phyloP scores from a whole-genome alignment of 495 filamentous ascomycete genomes.

The Geopyxis carbonaria region DNA sequence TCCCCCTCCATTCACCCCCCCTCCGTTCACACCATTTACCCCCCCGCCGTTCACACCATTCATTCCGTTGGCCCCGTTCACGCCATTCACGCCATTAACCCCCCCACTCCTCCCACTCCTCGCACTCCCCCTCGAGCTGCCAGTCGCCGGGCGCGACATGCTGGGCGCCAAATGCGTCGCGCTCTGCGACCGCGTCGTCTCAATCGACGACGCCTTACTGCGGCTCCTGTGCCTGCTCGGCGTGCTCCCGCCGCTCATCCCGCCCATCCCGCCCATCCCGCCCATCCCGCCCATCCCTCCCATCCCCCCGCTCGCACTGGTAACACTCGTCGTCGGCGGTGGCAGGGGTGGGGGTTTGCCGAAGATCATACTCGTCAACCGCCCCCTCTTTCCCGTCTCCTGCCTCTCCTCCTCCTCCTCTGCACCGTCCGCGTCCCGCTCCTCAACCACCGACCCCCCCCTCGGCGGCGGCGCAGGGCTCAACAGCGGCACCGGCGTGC shows the following conservation, averaged over 20 bases:
- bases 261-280: constrained; percentile 3
- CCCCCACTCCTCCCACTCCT: constrained; percentile 4
- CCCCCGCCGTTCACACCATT: constrained; percentile 2
- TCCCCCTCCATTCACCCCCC: constrained; percentile 16
- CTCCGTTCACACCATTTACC: constrained; percentile 8
- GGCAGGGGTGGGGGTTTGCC: constrained; percentile 11
- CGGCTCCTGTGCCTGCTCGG: too few relatives aligned
- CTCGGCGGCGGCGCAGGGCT: neutral
- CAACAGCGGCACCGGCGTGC: neutral
- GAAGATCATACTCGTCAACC: constrained; percentile 24
- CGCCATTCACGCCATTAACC: constrained; percentile 6
- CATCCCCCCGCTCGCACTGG: constrained; percentile 9
- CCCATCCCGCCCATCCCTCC: constrained; percentile 6
- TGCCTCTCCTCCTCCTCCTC: neutral
- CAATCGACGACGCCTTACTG: too few relatives aligned
- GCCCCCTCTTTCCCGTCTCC: constrained; percentile 2
- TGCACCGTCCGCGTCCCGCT: neutral
- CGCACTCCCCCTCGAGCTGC: constrained; percentile 7
- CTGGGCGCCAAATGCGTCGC: constrained; percentile 15
- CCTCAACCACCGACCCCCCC: neutral
- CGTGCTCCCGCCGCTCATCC: neutral
- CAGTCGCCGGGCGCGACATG: constrained; percentile 9
- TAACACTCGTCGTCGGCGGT: constrained; percentile 13
- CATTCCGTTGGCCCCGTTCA: constrained; percentile 4
- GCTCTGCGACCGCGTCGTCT: constrained; percentile 13